phyloP scores from a whole-genome alignment of 345 rosid species.

The Noccaea caerulescens region DNA sequence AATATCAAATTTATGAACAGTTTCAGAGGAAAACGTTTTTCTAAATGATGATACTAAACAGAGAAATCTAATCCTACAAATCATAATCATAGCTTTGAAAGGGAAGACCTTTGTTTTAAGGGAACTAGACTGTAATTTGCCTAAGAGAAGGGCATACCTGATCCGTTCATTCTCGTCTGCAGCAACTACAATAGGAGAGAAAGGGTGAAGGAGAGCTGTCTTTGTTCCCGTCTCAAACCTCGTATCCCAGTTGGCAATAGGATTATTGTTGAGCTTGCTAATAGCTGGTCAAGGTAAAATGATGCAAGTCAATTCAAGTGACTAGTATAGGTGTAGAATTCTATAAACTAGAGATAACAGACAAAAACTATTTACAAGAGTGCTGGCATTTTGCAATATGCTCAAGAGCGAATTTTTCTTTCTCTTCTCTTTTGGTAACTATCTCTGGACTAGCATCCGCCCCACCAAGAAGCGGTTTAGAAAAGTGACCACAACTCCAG shows the following conservation, averaged over 20 bases:
- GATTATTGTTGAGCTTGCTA: conserved; percentile 73
- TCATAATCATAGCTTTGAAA: conserved; percentile 24
- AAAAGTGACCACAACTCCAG: conserved; percentile 97
- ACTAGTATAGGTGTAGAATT: conserved; percentile 26
- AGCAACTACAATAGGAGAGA: conserved; percentile 89
- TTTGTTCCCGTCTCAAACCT: conserved; percentile 87
- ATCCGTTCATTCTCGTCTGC: conserved; percentile 96
- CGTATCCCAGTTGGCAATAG: conserved; percentile 88
- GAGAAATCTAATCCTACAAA: not conserved
- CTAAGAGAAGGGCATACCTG: conserved; percentile 54
- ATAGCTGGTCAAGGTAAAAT: conserved; percentile 58
- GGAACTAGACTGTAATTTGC: conserved; percentile 17
- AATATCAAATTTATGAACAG: conserved; percentile 10
- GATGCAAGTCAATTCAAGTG: conserved; percentile 23
- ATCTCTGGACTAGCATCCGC: conserved; percentile 84
- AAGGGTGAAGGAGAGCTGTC: conserved; percentile 86
- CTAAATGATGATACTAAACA: conserved; percentile 29
- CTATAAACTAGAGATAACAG: conserved; percentile 29
- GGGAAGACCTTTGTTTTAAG: conserved; percentile 10
- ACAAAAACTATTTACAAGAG: conserved; percentile 53
- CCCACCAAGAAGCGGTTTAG: conserved; percentile 86
- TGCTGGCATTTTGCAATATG: conserved; percentile 90
- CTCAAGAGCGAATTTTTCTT: conserved; percentile 83
- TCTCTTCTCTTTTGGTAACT: conserved; percentile 79
- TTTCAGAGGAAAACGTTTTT: conserved; percentile 19